Percentiles rank a stretch among this genome's conserved stretches.
phyloP scores from a whole-genome alignment of 202 grass and related monocot genomes.

The Tripidium arundinaceum region DNA sequence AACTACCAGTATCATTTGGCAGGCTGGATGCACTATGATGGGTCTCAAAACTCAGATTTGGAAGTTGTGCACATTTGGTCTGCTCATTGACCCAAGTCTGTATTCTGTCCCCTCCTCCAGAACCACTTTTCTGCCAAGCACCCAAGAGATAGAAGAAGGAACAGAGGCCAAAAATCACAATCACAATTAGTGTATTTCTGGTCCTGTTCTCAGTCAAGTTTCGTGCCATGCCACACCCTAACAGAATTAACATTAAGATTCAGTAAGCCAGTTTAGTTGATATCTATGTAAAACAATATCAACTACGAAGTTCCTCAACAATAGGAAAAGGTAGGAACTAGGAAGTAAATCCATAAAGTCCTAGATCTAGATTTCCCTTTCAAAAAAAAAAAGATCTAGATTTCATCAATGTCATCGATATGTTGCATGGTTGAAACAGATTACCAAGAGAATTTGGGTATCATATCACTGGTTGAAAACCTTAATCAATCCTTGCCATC shows the following conservation, averaged over 20 bases:
- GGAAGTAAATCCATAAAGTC: slow-evolving; percentile 3
- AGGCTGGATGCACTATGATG: slow-evolving; percentile 59
- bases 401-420: background rate
- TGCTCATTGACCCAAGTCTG: slow-evolving; percentile 61
- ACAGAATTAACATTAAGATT: slow-evolving; percentile 17
- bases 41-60: slow-evolving; percentile 73
- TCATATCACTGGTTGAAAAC: background rate
- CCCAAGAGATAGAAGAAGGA: slow-evolving; percentile 88
- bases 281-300: background rate
- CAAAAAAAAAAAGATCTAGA: background rate
- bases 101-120: slow-evolving; percentile 76
- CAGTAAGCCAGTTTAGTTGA: slow-evolving; percentile 9
- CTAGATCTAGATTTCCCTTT: background rate
- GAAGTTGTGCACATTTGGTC: slow-evolving; percentile 55
- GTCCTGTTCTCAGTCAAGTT: slow-evolving; percentile 54
- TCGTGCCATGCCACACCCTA: slow-evolving; percentile 55
- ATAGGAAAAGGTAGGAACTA: background rate
- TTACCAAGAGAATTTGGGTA: background rate
- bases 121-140: slow-evolving; percentile 66
- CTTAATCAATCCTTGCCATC: background rate
- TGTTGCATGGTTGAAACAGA: background rate
- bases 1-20: slow-evolving; percentile 33
- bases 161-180: slow-evolving; percentile 62
- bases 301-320: background rate
- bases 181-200: slow-evolving; percentile 48